Base-by-base conservation (phyloP, 805 yeast species). In the Saccharomyces paradoxus region DNA sequence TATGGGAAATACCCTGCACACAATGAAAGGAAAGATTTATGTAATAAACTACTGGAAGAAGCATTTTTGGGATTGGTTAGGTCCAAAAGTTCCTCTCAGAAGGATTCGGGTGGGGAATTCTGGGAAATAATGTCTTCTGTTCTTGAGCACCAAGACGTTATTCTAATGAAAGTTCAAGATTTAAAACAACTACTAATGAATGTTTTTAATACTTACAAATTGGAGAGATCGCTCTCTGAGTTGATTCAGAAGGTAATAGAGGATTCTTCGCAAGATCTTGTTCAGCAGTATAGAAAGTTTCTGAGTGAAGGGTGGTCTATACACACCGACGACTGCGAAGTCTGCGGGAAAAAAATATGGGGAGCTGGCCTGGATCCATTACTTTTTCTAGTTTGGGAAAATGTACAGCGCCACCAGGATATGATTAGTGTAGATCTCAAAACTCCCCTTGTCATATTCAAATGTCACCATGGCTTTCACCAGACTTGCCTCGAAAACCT, bases 311-410 rank as follows among this genome's bases (percentile, higher is more conserved):
- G 97, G 0, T 86, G 95, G 89, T 74, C 83, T 0, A 74, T 78
- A 1, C 71, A 70, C 28, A 72, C 73, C 28, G 73, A 76, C 41
- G 81, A 77, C 50, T 91, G 97, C 67, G 86, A 86, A 37, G 80
- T 85, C 0, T 91, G 97, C 68, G 91, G 89, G 1, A 82, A 82
- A 57, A 72, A 73, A 22, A 71, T 90, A 32, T 84, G 90, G 83
- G 96, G 97, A 0, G 67, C 80, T 1, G 81, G 81, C 1, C 65
- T 86, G 2, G 72, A 76, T 26, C 71, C 80, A 1, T 74, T 71
- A 8, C 74, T 78, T 44, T 79, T 79, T 52, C 74, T 76, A 47
- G 73, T 78, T 3, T 86, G 91, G 91, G 86, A 81, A 61, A 73
- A 74, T 28, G 63, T 56, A 50, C 67, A 66, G 48, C 63, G 70